These are phyloP conservation scores for Entophlyctis luteolus DNA, from an alignment of 192 early-diverging fungal genomes.

Conservation along the genomic window DNA sequence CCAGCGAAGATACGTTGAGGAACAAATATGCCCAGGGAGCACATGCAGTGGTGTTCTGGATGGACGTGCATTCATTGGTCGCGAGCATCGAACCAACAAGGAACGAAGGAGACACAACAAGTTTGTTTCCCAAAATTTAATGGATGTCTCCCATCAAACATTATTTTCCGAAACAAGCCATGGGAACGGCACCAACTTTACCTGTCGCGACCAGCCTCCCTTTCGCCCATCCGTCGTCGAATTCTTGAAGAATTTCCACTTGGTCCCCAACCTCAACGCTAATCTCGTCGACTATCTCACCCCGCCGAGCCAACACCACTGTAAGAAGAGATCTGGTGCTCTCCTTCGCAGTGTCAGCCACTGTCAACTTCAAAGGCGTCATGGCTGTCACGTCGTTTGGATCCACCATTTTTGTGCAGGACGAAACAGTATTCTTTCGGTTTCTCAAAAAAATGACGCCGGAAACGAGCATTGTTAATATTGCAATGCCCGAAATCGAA, in stretches of 20 bases:
- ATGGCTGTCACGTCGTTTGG: neutral
- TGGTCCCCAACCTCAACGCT: neutral
- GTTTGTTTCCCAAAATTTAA: neutral
- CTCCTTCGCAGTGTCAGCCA: neutral
- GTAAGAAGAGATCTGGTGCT: neutral
- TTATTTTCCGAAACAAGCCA: neutral
- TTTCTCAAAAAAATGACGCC: neutral
- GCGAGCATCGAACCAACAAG: neutral
- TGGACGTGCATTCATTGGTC: neutral
- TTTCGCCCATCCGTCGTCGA: conserved; percentile 6
- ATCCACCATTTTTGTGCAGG: neutral
- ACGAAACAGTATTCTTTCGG: neutral
- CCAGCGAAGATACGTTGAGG: neutral
- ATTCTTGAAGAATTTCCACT: neutral
- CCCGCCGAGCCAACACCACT: neutral
- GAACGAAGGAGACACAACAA: neutral
- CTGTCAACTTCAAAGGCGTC: neutral
- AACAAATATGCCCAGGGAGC: neutral
- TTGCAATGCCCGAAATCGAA: neutral
- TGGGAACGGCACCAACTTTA: neutral
- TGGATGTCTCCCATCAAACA: neutral
- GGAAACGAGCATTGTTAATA: neutral
- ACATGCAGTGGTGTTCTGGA: neutral
- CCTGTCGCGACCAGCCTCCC: neutral
- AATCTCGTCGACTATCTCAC: neutral